Evolutionary conservation across 2,329 filamentous ascomycete genomes (phyloP).

Genomic region (Paecilomyces niveus): DNA sequence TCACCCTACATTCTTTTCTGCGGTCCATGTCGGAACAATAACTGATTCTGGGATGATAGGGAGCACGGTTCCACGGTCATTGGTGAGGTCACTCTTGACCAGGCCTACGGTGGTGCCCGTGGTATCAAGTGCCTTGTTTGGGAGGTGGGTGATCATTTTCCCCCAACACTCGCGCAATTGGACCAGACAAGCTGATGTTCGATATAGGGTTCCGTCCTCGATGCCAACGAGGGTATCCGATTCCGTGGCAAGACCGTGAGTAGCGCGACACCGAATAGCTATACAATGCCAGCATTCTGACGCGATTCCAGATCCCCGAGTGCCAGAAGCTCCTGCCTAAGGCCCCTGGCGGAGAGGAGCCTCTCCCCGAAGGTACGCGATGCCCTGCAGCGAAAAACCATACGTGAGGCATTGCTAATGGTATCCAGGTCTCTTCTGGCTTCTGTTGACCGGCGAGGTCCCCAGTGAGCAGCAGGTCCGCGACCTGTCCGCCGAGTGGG

Average conservation of each 20-base stretch:
- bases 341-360: constrained; percentile 92
- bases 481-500: constrained; percentile 97
- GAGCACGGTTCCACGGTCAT: constrained; percentile 93
- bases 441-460: constrained; percentile 95
- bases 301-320: constrained; percentile 66
- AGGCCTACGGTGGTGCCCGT: constrained; percentile 98
- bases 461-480: constrained; percentile 97
- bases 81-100: constrained; percentile 96
- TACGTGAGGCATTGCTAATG: constrained; percentile 8
- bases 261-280: constrained; percentile 1
- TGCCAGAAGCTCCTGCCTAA: constrained; percentile 97
- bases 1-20: neutral
- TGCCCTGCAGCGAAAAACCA: neutral
- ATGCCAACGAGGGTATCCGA: constrained; percentile 97
- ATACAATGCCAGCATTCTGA: constrained; percentile 9
- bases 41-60: constrained; percentile 43
- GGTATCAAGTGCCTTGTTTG: constrained; percentile 98
- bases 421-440: constrained; percentile 85
- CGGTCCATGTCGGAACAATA: neutral
- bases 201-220: constrained; percentile 74
- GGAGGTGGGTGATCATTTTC: constrained; percentile 53
- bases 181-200: constrained; percentile 6
- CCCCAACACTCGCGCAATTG: neutral
- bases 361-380: constrained; percentile 76
- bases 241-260: constrained; percentile 91